phyloP scores from a whole-genome alignment of 2,329 filamentous ascomycete genomes.

The Aspergillus eucalypticola region DNA sequence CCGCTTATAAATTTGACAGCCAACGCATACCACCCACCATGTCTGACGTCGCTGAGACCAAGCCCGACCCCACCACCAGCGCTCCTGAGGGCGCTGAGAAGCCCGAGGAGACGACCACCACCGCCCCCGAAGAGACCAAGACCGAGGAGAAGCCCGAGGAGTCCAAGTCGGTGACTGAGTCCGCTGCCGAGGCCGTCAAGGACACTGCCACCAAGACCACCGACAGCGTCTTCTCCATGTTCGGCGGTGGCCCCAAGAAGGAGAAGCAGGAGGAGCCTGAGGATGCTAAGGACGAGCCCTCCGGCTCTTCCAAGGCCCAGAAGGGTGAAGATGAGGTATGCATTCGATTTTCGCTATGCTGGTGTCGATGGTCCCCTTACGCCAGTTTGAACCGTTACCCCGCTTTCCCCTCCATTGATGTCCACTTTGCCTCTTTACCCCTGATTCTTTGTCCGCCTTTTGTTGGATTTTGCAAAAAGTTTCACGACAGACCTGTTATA shows the following conservation, averaged over 20 bases:
- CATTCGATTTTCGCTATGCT: constrained; percentile 32
- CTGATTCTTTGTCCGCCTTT: background rate
- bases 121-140: constrained; percentile 32
- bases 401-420: constrained; percentile 9
- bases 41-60: constrained; percentile 47
- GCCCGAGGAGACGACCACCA: constrained; percentile 36
- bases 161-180: constrained; percentile 28
- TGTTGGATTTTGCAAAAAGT: background rate
- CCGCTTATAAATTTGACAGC: constrained; percentile 11
- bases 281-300: constrained; percentile 81
- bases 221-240: constrained; percentile 89
- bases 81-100: constrained; percentile 35
- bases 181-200: constrained; percentile 39
- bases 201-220: constrained; percentile 44
- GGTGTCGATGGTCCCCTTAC: constrained; percentile 13
- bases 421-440: constrained; percentile 5
- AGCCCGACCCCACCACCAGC: constrained; percentile 46
- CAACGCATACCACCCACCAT: constrained; percentile 30
- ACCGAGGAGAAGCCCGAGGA: constrained; percentile 29
- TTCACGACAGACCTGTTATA: background rate
- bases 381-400: background rate
- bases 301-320: constrained; percentile 82
- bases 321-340: constrained; percentile 61
- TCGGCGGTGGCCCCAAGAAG: constrained; percentile 95
- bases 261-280: constrained; percentile 80